phyloP scores from a whole-genome alignment of 495 filamentous ascomycete genomes.

The Daldinia caldariorum region DNA sequence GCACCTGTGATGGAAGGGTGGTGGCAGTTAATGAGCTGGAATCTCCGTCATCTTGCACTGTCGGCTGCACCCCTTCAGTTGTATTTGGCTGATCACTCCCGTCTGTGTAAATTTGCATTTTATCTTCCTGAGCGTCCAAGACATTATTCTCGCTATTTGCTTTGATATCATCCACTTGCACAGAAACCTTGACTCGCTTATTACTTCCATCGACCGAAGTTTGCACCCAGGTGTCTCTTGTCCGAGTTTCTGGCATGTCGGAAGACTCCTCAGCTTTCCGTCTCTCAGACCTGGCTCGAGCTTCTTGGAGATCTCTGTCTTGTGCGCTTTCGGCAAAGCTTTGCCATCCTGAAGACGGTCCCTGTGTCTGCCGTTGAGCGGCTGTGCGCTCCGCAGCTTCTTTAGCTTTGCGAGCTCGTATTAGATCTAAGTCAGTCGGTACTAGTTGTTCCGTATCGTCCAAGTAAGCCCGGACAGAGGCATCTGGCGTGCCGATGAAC shows the following conservation, averaged over 20 bases:
- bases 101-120: slow-evolving; percentile 24
- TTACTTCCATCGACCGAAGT: slow-evolving; percentile 50
- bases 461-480: slow-evolving; percentile 73
- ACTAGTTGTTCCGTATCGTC: slow-evolving; percentile 84
- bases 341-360: slow-evolving; percentile 32
- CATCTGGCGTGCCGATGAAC: slow-evolving; percentile 64
- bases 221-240: slow-evolving; percentile 48
- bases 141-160: slow-evolving; percentile 23
- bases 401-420: slow-evolving; percentile 44
- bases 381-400: slow-evolving; percentile 31
- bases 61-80: slow-evolving; percentile 14
- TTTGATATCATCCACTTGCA: slow-evolving; percentile 40
- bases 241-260: slow-evolving; percentile 23
- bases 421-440: slow-evolving; percentile 77
- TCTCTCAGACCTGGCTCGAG: slow-evolving; percentile 26
- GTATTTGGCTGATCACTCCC: slow-evolving; percentile 10
- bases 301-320: slow-evolving; percentile 37
- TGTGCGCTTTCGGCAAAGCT: slow-evolving; percentile 34
- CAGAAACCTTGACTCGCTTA: slow-evolving; percentile 57
- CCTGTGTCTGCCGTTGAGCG: slow-evolving; percentile 15
- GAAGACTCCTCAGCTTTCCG: slow-evolving; percentile 45
- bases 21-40: slow-evolving; percentile 25
- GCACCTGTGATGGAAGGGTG: slow-evolving; percentile 42
- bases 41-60: slow-evolving; percentile 14
- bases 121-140: slow-evolving; percentile 19